Percentiles rank a stretch among this genome's conserved stretches.
phyloP scores from a whole-genome alignment of 2,329 filamentous ascomycete genomes.

The Lasiodiplodia theobromae region DNA sequence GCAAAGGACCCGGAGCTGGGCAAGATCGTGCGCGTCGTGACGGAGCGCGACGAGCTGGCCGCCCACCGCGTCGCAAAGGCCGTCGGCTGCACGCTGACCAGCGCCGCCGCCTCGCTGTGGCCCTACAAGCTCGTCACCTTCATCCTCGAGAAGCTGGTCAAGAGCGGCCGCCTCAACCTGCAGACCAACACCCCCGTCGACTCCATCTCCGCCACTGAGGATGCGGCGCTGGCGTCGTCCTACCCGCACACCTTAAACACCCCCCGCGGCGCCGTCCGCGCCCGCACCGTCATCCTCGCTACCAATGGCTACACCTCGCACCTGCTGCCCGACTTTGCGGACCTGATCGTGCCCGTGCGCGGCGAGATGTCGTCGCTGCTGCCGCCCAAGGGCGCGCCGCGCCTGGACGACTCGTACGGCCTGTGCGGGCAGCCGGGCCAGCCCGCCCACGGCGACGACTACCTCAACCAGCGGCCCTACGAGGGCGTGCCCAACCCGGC shows the following conservation, averaged over 20 bases:
- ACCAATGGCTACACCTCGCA: conserved; percentile 86
- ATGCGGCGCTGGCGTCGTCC: conserved; percentile 26
- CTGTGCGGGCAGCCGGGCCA: conserved; percentile 63
- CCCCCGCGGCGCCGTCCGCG: conserved; percentile 68
- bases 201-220: conserved; percentile 38
- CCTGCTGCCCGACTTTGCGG: conserved; percentile 71
- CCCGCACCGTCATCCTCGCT: conserved; percentile 73
- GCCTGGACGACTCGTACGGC: conserved; percentile 67
- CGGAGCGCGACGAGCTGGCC: conserved; percentile 54
- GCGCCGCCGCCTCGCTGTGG: conserved; percentile 73
- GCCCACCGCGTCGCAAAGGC: conserved; percentile 55
- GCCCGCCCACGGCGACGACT: conserved; percentile 67
- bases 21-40: conserved; percentile 48
- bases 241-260: conserved; percentile 63
- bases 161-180: conserved; percentile 66
- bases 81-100: conserved; percentile 69
- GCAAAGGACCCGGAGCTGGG: conserved; percentile 65
- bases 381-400: conserved; percentile 57
- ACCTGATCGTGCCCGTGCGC: conserved; percentile 77
- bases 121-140: conserved; percentile 84
- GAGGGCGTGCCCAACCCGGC: conserved; percentile 48
- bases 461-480: conserved; percentile 73
- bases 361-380: conserved; percentile 74
- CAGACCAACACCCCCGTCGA: conserved; percentile 75
- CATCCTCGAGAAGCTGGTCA: conserved; percentile 68